Percentiles rank a stretch among this genome's conserved stretches.
Evolutionary conservation across 225 moss, liverwort and hornwort genomes (phyloP).

Genomic region (Ulota crispa): DNA sequence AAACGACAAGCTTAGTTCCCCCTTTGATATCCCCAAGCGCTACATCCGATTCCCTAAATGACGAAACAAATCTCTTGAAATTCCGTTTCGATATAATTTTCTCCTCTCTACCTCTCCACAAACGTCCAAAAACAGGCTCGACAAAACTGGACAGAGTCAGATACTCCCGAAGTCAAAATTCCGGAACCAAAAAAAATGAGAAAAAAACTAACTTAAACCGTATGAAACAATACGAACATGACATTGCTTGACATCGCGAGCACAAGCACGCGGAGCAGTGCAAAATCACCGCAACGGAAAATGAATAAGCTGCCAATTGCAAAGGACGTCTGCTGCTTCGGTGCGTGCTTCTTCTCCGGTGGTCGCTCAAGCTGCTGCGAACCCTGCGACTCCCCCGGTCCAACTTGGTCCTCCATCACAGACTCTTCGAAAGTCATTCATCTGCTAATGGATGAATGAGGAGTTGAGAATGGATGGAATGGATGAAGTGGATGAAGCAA

Average conservation of each 20-base stretch:
- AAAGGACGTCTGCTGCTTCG: background rate
- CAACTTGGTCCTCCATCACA: background rate
- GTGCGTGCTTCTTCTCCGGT: background rate
- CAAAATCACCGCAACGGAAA: background rate
- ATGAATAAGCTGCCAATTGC: background rate
- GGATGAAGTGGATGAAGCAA: too few species aligned
- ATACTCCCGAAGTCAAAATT: background rate
- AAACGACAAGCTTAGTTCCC: background rate
- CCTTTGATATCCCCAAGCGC: background rate
- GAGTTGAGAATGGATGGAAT: too few species aligned
- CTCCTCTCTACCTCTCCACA: background rate
- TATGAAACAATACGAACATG: background rate
- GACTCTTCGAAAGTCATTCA: background rate
- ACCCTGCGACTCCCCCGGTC: background rate
- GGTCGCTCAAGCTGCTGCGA: background rate
- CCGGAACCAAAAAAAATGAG: background rate
- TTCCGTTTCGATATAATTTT: background rate
- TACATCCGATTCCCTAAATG: slow-evolving; percentile 2
- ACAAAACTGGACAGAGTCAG: background rate
- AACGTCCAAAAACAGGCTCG: background rate
- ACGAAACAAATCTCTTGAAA: background rate
- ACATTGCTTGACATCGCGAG: background rate
- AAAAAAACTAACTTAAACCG: background rate
- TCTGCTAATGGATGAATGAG: background rate
- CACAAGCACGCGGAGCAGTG: background rate